Evolutionary conservation across 805 yeast species (phyloP), one percentile per base, ranked within the genome.

Genomic region (Hanseniaspora occidentalis): DNA sequence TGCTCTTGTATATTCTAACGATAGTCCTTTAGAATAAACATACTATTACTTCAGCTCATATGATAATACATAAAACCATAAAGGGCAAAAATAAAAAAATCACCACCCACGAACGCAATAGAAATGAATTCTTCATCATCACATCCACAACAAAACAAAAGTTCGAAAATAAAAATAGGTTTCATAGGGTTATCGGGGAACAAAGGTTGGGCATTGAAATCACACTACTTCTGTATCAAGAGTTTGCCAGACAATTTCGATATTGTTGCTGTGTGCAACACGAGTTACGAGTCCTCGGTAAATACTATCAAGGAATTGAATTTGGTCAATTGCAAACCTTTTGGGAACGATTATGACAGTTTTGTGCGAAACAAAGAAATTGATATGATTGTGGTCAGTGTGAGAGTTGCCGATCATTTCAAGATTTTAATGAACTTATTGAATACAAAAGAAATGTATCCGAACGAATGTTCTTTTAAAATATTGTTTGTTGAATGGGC

Each of bases 171-270:
- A 8, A 40, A 53, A 25, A 53, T 56, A 10, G 60, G 60, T 8
- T 51, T 56, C 25, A 45, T 56, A 10, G 60, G 60, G 3, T 36
- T 56, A 19, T 42, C 49, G 3, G 41, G 45, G 13, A 34, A 37
- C 23, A 54, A 51, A 43, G 58, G 58, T 11, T 56, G 60, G 58
- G 58, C 58, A 8, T 42, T 51, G 8, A 56, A 56, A 45, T 50
- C 60, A 2, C 60, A 56, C 34, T 53, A 51, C 40, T 54, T 55
- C 0, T 56, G 58, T 5, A 51, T 55, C 4, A 31, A 48, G 23
- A 59, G 54, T 43, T 38, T 56, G 22, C 49, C 58, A 13, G 54
- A 59, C 4, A 57, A 56, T 42, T 56, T 49, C 42, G 47, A 49
- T 34, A 50, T 54, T 4, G 53, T 54, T 6, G 60, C 60, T 14